Percentiles rank a stretch among this genome's conserved stretches.
Evolutionary conservation across 1,139 yeast genomes (phyloP).

Genomic region (Candida neerlandica): DNA sequence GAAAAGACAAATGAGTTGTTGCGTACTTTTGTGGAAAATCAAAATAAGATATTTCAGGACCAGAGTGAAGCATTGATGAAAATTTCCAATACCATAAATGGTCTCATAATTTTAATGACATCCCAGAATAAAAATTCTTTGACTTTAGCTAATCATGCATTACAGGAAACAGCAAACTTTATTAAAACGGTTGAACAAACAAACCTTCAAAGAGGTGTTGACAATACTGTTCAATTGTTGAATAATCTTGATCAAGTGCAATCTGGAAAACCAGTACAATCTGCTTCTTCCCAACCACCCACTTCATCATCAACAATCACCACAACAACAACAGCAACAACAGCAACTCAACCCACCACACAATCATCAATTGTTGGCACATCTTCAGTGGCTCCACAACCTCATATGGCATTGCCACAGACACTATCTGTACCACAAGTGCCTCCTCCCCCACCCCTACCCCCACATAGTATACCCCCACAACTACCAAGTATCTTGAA

Average conservation of each 20-base stretch:
- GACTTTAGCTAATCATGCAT: conserved; percentile 22
- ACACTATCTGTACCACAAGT: not conserved
- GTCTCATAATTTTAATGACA: conserved; percentile 23
- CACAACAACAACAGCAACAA: conserved; percentile 6
- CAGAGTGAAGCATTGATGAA: conserved; percentile 25
- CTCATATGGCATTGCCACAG: not conserved
- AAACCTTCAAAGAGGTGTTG: conserved; percentile 21
- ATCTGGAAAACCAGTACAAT: not conserved
- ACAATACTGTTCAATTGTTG: conserved; percentile 21
- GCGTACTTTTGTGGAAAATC: conserved; percentile 21
- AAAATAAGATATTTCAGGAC: conserved; percentile 22
- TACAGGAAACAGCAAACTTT: conserved; percentile 21
- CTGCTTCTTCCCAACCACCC: conserved; percentile 9
- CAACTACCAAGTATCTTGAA: conserved; percentile 1
- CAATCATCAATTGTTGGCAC: not conserved
- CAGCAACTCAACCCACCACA: conserved; percentile 1
- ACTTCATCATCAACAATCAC: conserved; percentile 3
- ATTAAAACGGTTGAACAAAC: conserved; percentile 17
- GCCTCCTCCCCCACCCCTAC: not conserved
- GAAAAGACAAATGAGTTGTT: conserved; percentile 18
- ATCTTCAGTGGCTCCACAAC: not conserved
- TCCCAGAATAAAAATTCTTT: conserved; percentile 20
- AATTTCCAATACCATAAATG: conserved; percentile 23
- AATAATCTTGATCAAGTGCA: conserved; percentile 17
- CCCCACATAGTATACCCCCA: not conserved